A percentile compares a stretch with the other conserved stretches of the same genome.
These are phyloP conservation scores for Cystofilobasidium capitatum DNA, from an alignment of 768 basidiomycete species.

Conservation along the genomic window DNA sequence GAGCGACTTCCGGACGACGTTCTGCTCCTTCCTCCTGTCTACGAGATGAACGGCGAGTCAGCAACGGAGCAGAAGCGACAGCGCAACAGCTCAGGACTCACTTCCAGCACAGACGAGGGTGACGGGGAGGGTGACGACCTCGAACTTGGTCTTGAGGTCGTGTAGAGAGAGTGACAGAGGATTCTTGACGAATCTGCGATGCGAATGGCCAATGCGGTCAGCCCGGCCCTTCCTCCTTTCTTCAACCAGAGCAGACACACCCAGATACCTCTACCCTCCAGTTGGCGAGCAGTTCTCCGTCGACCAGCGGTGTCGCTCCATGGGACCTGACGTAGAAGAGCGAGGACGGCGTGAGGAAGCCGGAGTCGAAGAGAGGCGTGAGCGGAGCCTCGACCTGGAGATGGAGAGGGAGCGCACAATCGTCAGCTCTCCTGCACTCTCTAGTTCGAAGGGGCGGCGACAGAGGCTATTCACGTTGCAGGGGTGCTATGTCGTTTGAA, in stretches of 20 bases:
- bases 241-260: slow-evolving; percentile 35
- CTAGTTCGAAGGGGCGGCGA: too few relatives aligned
- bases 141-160: slow-evolving; percentile 46
- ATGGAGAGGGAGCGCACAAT: too few relatives aligned
- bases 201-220: slow-evolving; percentile 15
- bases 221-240: neutral
- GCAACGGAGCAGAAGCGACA: neutral
- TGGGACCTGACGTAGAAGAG: slow-evolving; percentile 58
- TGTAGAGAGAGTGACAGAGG: slow-evolving; percentile 41
- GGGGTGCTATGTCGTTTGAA: slow-evolving; percentile 43
- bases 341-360: slow-evolving; percentile 51
- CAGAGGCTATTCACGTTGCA: too few relatives aligned
- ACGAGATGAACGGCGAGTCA: neutral
- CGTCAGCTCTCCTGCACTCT: too few relatives aligned
- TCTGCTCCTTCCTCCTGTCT: slow-evolving; percentile 56
- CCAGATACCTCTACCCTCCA: slow-evolving; percentile 49
- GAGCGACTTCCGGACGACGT: slow-evolving; percentile 50
- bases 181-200: slow-evolving; percentile 26
- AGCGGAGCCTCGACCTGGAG: slow-evolving; percentile 45
- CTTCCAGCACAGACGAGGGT: slow-evolving; percentile 57
- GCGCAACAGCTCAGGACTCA: too few relatives aligned
- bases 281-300: slow-evolving; percentile 37
- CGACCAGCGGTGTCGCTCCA: slow-evolving; percentile 50
- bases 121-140: slow-evolving; percentile 51
- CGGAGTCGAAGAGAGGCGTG: slow-evolving; percentile 32